phyloP scores from a whole-genome alignment of 1,284 basidiomycete species.

The Ceratobasidium sp. region DNA sequence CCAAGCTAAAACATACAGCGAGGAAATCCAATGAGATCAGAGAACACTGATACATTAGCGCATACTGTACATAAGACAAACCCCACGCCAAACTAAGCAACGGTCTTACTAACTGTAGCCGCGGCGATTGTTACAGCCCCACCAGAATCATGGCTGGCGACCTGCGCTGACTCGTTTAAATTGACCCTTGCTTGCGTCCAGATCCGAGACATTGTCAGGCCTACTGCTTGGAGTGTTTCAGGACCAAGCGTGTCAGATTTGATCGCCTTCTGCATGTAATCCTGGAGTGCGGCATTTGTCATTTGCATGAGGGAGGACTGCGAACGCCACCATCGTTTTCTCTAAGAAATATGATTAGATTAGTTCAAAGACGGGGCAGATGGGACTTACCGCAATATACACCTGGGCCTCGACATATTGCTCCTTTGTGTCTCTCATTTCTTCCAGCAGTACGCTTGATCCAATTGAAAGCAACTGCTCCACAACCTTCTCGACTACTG shows the following conservation, averaged over 20 bases:
- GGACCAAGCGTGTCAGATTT: not conserved
- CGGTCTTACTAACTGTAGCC: no score
- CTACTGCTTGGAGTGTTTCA: not conserved
- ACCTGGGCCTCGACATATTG: not conserved
- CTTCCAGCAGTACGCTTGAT: not conserved
- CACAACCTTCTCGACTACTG: not conserved
- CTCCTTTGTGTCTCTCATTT: not conserved
- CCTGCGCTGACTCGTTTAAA: not conserved
- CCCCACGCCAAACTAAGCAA: no score
- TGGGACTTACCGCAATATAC: not conserved
- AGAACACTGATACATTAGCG: no score
- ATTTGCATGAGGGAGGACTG: not conserved
- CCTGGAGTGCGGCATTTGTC: conserved; percentile 1
- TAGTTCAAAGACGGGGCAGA: not conserved
- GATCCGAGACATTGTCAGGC: not conserved
- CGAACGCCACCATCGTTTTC: not conserved
- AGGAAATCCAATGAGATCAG: no score
- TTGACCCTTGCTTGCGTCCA: not conserved
- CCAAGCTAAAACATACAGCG: no score
- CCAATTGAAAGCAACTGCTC: not conserved
- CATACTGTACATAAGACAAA: no score
- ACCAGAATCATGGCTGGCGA: no score
- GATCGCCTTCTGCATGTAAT: conserved; percentile 4
- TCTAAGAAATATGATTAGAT: not conserved
- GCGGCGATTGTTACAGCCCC: no score